These are phyloP conservation scores for Moniliophthora roreri DNA, from an alignment of 1,284 basidiomycete species.

Conservation along the genomic window DNA sequence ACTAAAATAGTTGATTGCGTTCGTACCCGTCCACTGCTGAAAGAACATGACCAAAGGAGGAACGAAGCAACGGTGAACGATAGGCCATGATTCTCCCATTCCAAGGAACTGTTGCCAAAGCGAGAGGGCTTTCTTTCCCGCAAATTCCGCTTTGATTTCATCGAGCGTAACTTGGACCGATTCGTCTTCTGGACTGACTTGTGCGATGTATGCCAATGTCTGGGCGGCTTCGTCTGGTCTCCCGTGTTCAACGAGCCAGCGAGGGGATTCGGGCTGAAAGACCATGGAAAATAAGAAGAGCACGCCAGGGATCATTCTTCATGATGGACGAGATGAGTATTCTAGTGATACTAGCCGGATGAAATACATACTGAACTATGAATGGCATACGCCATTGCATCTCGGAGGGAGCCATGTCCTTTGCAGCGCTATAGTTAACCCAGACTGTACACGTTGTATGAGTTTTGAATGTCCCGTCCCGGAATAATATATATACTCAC, in stretches of 20 bases:
- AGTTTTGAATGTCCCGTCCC: not conserved
- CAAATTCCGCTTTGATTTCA: constrained; percentile 52
- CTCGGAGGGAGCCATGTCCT: constrained; percentile 32
- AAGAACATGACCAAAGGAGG: constrained; percentile 54
- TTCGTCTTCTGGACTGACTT: constrained; percentile 39
- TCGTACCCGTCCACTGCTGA: constrained; percentile 63
- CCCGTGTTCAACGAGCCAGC: constrained; percentile 59
- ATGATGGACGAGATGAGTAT: constrained; percentile 23
- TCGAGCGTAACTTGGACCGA: constrained; percentile 42
- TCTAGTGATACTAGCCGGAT: not conserved
- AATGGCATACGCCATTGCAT: constrained; percentile 59
- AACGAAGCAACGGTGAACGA: constrained; percentile 48
- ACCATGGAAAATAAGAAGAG: constrained; percentile 46
- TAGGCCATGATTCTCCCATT: constrained; percentile 44
- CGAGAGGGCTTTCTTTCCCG: constrained; percentile 38
- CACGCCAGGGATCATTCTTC: constrained; percentile 47
- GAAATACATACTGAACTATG: constrained; percentile 40
- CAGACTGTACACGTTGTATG: constrained; percentile 32
- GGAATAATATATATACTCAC: constrained; percentile 26
- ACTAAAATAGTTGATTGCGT: constrained; percentile 59
- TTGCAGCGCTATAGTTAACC: constrained; percentile 45
- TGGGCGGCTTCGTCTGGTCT: constrained; percentile 49
- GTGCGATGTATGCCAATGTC: constrained; percentile 45
- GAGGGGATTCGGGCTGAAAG: constrained; percentile 58
- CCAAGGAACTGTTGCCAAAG: constrained; percentile 36